Conservation (phyloP, 768 basidiomycete genomes). For the Amanita exitialis region DNA sequence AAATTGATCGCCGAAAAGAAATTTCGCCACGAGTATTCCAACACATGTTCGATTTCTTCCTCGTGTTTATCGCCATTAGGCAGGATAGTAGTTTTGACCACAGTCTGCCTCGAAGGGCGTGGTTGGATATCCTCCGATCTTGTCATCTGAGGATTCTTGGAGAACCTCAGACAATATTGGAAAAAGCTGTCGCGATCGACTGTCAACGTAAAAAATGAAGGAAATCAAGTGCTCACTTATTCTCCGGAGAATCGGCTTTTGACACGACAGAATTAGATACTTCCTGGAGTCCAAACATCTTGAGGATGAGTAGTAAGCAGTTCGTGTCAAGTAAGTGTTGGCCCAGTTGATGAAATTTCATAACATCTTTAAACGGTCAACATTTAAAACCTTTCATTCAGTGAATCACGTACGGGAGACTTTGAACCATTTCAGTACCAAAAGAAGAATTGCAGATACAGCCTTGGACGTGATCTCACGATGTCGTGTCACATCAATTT, state of each 20-base stretch:
- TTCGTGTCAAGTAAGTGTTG: slow-evolving; percentile 93
- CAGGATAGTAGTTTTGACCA: slow-evolving; percentile 43
- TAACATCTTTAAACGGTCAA: slow-evolving; percentile 54
- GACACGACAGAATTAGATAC: slow-evolving; percentile 76
- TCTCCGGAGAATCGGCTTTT: slow-evolving; percentile 79
- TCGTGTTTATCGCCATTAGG: slow-evolving; percentile 70
- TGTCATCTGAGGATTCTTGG: slow-evolving; percentile 48
- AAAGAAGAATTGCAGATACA: slow-evolving; percentile 85
- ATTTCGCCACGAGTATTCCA: slow-evolving; percentile 95
- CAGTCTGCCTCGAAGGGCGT: slow-evolving; percentile 47
- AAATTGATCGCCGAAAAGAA: slow-evolving; percentile 98
- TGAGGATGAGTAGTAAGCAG: slow-evolving; percentile 84
- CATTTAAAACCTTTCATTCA: not conserved
- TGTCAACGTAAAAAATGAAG: not conserved
- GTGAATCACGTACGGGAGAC: slow-evolving; percentile 72
- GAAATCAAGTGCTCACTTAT: slow-evolving; percentile 44
- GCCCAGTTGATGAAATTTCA: slow-evolving; percentile 99
- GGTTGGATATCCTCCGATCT: slow-evolving; percentile 59
- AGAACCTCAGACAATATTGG: slow-evolving; percentile 82
- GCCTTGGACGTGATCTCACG: slow-evolving; percentile 97
- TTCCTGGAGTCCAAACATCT: slow-evolving; percentile 98
- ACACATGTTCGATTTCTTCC: slow-evolving; percentile 87
- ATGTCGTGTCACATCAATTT: slow-evolving; percentile 88
- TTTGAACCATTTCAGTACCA: slow-evolving; percentile 97
- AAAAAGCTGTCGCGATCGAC: slow-evolving; percentile 64